Base-by-base conservation (phyloP, 2,329 filamentous ascomycete species). In the Pyrenochaeta sp. region DNA sequence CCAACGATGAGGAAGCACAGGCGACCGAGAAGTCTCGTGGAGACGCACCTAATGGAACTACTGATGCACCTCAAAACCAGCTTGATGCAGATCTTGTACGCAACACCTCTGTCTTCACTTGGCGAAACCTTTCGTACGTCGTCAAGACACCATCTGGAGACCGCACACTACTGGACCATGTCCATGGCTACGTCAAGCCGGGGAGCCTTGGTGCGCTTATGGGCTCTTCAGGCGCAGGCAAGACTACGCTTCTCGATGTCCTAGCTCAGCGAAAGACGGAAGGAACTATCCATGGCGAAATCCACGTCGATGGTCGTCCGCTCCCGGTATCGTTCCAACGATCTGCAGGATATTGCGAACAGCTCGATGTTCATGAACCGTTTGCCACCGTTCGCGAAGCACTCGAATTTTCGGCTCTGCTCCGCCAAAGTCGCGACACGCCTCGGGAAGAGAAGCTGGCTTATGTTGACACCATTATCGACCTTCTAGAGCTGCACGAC, bases 101-200 rank as follows among this genome's bases (percentile, higher is more conserved):
- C 24, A 90, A 90, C 72, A 89, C 84, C 0, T 88, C 86, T 0
- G 81, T 90, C 0, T 91, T 96, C 52, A 93, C 90, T 1, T 87
- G 85, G 85, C 73, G 78, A 37, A 77, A 85, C 59, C 80, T 87
- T 4, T 77, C 75, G 15, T 85, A 85, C 56, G 81, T 87, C 76
- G 95, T 86, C 61, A 82, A 79, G 30, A 80, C 62, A 3, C 62
- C 62, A 0, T 25, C 24, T 77, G 45, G 72, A 72, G 7, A 78
- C 73, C 5, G 76, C 79, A 30, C 69, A 77, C 56, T 87, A 9
- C 71, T 87, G 8, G 80, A 86, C 50, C 71, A 84, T 51, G 81
- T 86, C 4, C 76, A 77, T 27, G 85, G 77, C 2, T 86, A 77
- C 74, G 82, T 46, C 12, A 30, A 32, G 25, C 44, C 44, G 19